Conservation (phyloP, 305 asterid genomes). For the Fraxinus sp. region DNA sequence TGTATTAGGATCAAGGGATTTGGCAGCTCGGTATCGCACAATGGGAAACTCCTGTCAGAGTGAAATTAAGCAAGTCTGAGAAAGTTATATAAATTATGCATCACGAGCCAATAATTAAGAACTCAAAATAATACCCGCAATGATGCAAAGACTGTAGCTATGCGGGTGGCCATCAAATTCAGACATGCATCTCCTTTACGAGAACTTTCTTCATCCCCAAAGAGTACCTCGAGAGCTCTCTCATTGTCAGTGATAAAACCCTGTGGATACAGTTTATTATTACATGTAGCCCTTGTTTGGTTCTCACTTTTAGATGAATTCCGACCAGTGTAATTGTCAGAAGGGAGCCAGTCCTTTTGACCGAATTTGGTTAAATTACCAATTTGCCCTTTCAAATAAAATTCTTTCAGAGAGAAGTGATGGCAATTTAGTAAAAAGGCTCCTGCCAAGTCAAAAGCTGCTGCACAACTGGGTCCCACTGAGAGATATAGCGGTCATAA, state of each 20-base stretch:
- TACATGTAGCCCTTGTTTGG: not conserved
- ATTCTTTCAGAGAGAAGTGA: not conserved
- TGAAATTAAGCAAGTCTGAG: conserved; percentile 22
- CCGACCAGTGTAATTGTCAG: not conserved
- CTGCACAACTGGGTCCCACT: not conserved
- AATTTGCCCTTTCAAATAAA: not conserved
- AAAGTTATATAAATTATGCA: conserved; percentile 4
- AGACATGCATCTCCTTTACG: conserved; percentile 78
- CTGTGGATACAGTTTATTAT: conserved; percentile 35
- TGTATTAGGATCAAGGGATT: conserved; percentile 88
- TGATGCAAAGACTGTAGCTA: conserved; percentile 96
- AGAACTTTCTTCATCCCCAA: conserved; percentile 88
- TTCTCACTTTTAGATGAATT: not conserved
- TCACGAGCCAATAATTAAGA: not conserved
- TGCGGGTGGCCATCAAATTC: conserved; percentile 83
- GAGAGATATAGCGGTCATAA: not conserved
- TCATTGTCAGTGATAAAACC: conserved; percentile 93
- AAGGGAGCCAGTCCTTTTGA: not conserved
- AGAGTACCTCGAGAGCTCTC: conserved; percentile 92
- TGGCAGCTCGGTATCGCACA: conserved; percentile 93
- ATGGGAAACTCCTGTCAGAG: conserved; percentile 86
- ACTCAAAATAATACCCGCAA: conserved; percentile 56
- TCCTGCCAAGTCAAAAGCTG: not conserved
- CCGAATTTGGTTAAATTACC: not conserved
- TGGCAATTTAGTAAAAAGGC: not conserved